Conservation (phyloP, 2,329 filamentous ascomycete species). For the Stagonosporopsis vannaccii region DNA sequence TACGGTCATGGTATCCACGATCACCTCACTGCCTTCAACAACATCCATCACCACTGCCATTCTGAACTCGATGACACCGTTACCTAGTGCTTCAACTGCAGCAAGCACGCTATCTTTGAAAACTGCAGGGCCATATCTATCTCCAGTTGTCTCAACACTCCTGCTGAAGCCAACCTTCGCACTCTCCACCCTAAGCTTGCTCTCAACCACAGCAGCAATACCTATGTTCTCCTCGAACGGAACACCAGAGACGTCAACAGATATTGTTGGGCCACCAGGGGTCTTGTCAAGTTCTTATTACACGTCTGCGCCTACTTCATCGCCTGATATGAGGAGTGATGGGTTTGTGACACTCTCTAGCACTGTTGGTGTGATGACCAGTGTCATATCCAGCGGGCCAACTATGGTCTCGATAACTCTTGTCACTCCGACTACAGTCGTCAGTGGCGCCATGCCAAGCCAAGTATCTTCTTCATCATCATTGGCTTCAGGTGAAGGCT, state of each 20-base stretch:
- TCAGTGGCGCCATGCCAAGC: not conserved
- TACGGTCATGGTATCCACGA: not conserved
- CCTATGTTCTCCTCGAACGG: not conserved
- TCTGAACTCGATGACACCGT: not conserved
- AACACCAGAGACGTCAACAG: too few relatives aligned
- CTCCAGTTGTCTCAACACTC: not conserved
- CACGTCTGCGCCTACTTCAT: not conserved
- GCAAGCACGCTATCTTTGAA: not conserved
- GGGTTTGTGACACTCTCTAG: not conserved
- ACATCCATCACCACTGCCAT: not conserved
- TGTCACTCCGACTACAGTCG: not conserved
- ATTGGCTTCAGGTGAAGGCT: not conserved
- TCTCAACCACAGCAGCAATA: not conserved
- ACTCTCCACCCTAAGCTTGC: not conserved
- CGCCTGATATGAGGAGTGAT: not conserved
- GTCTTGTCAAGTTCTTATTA: not conserved
- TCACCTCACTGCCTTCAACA: not conserved
- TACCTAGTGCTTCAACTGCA: too few relatives aligned
- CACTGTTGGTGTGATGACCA: not conserved
- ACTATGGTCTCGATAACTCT: not conserved
- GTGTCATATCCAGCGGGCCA: not conserved
- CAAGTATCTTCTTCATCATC: not conserved
- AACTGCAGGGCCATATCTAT: not conserved
- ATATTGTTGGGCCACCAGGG: too few relatives aligned
- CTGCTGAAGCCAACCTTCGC: too few relatives aligned